Base-by-base conservation (phyloP, 2,329 filamentous ascomycete genomes). In the Aquanectria penicillioides region DNA sequence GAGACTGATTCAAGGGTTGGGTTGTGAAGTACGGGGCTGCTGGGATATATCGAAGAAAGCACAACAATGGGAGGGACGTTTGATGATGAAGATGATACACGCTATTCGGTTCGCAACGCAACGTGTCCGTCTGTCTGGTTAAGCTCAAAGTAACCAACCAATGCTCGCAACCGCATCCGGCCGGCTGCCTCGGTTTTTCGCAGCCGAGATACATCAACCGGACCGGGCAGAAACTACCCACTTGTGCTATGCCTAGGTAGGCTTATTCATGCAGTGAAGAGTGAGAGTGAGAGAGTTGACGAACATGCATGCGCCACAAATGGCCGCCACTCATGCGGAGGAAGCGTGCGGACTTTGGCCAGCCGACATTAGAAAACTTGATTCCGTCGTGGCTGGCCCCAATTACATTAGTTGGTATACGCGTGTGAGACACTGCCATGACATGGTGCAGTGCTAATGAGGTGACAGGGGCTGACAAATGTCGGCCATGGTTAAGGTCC, bases 401-500 rank as follows among this genome's bases (percentile, higher is more conserved):
- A n/a, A n/a, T n/a, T n/a, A n/a, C n/a, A n/a, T n/a, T 50, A 46
- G 41, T 31, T n/a, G n/a, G 28, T n/a, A n/a, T 17, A 17, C 41
- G 18, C 36, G 36, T 18, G 15, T 33, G 38, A 31, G 28, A 46
- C 41, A 46, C 26, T 26, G 28, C 26, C 29, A 28, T 46, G 41
- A 33, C 41, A 29, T 12, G 29, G 41, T 28, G 17, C 8, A 46
- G 23, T n/a, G 12, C 26, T 23, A 33, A 20, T 33, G 28, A 28
- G 41, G 34, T 66, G 58, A 54, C 56, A 40, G 36, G 51, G 40
- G 59, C 57, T 70, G 65, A 69, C 67, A 69, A 69, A 70, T 68
- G 36, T 40, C 57, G 63, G 61, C 37, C 49, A 59, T 66, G 61
- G 59, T 55, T 31, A 40, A 58, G 44, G 40, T 55, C 64, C 50